Evolutionary conservation across 164 flowering plant genomes (phyloP).

Genomic region (Piper longum): DNA sequence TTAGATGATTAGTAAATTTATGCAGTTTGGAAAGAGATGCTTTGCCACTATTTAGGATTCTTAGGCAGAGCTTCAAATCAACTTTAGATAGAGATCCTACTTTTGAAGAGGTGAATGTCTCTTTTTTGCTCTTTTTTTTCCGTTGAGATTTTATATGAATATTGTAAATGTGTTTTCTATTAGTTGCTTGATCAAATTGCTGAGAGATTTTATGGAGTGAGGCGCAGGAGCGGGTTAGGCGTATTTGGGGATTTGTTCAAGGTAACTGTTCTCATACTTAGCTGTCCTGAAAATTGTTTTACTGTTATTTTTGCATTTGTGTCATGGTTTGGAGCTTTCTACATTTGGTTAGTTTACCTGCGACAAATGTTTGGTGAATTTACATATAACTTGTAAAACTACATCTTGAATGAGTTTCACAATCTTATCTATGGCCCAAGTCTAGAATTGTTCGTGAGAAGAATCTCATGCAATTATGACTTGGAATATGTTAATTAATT

Average conservation of each 20-base stretch:
- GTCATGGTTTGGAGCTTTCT: no score
- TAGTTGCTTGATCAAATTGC: slow-evolving; percentile 83
- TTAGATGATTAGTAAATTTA: background rate
- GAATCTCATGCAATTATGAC: no score
- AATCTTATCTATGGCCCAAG: no score
- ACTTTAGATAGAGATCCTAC: slow-evolving; percentile 66
- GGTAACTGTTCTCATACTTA: slow-evolving; percentile 21
- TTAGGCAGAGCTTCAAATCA: slow-evolving; percentile 55
- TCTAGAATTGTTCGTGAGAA: no score
- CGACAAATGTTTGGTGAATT: no score
- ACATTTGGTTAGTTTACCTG: no score
- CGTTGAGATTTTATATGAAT: background rate
- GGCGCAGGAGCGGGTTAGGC: slow-evolving; percentile 67
- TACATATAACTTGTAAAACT: no score
- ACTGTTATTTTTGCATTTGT: no score
- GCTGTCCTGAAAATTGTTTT: no score
- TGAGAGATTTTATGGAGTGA: slow-evolving; percentile 68
- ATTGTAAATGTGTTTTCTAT: slow-evolving; percentile 3
- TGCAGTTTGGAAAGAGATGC: slow-evolving; percentile 93
- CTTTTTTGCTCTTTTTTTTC: background rate
- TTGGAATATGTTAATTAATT: no score
- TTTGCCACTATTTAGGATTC: slow-evolving; percentile 73
- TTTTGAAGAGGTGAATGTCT: slow-evolving; percentile 48
- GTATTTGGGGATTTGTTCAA: slow-evolving; percentile 79
- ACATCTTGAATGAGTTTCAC: no score